Evolutionary conservation across 768 basidiomycete species (phyloP), one percentile per base, ranked within the genome.

Genomic region (Sporobolomyces phaffii): DNA sequence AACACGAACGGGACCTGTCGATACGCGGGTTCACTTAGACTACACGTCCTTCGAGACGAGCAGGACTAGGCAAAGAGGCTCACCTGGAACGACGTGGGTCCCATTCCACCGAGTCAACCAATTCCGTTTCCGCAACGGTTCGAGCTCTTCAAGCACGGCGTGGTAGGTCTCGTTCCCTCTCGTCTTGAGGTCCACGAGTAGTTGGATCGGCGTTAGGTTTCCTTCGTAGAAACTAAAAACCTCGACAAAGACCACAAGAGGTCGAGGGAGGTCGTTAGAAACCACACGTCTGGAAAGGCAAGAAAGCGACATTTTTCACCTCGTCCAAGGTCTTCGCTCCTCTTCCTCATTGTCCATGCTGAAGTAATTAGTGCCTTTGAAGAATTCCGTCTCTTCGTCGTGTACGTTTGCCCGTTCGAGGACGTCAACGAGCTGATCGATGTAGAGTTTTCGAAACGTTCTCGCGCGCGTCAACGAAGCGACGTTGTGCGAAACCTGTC

Each of bases 401-500:
- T 24, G 33, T 2, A 54, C 33, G 24, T 72, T 67, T 26, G 60
- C 52, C 3, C 54, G 47, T 38, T 64, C 54, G 15, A 72, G 59
- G 10, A 72, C 38, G 40, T 59, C 49, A 38, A 62, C 54, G 29
- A 72, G 51, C 45, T 64, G 65, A 22, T 52, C 31, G 44, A 72
- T 38, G 51, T 72, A 72, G 3, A 72, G 60, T 4, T 31, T 28
- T 2, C 9, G 11, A 60, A 72, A 72, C 5, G 65, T 64, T 17
- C 70, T 59, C 24, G 62, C 65, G 4, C 34, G 36, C 2, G 65
- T 68, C 49, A 72, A 63, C 10, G 62, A 51, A 18, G 56, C 49
- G 28, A 64, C 60, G 49, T 43, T 56, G 63, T 72, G 70, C 36
- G 61, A 62, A 41, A 70, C 65, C 69, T 70, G n/a, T n/a, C n/a